Evolutionary conservation across 306 rosid genomes (phyloP).

Genomic region (Castanea sativa): DNA sequence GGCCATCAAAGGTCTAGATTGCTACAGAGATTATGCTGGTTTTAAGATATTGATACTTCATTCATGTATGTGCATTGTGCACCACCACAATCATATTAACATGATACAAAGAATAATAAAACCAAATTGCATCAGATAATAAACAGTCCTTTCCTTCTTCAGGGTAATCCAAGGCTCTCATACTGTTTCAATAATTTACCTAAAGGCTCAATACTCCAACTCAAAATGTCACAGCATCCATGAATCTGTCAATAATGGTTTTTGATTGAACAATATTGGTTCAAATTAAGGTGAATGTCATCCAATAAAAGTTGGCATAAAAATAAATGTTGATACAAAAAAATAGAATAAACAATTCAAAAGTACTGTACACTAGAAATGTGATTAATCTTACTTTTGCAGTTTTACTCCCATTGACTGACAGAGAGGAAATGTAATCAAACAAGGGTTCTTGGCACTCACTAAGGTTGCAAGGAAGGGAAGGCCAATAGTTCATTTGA

Average conservation of each 20-base stretch:
- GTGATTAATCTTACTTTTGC: constrained; percentile 63
- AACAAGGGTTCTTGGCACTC: constrained; percentile 94
- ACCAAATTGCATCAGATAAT: not conserved
- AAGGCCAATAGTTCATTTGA: constrained; percentile 97
- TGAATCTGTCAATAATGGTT: not conserved
- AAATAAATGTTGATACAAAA: not conserved
- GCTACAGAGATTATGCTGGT: not conserved
- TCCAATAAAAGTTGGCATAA: not conserved
- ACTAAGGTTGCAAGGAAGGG: constrained; percentile 83
- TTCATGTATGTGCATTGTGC: not conserved
- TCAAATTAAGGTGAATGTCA: not conserved
- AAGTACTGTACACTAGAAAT: not conserved
- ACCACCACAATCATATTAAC: not conserved
- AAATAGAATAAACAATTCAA: not conserved
- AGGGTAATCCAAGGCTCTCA: not conserved
- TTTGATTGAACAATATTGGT: not conserved
- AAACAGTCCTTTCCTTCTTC: not conserved
- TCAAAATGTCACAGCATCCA: not conserved
- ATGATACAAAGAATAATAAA: not conserved
- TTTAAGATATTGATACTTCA: not conserved
- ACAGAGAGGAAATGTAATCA: constrained; percentile 61
- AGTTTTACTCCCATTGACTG: constrained; percentile 70
- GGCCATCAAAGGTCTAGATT: not conserved
- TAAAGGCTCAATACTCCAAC: not conserved
- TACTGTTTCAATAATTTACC: not conserved